Conservation (phyloP, 768 basidiomycete genomes). For the Paxillus involutus region DNA sequence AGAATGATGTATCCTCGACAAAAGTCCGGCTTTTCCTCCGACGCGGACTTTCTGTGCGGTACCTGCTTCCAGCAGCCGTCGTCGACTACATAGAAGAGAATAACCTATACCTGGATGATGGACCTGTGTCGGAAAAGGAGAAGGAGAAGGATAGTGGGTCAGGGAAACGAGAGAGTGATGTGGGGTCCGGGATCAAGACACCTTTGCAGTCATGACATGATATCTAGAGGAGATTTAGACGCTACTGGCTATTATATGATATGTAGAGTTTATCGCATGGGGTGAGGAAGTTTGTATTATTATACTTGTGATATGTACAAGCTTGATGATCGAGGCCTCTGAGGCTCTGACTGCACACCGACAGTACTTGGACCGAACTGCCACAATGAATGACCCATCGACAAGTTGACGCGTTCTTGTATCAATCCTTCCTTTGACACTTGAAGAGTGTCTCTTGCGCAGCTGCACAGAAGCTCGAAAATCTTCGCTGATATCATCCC, state of each 20-base stretch:
- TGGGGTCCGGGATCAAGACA: slow-evolving; percentile 7
- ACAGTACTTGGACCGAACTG: too few species aligned
- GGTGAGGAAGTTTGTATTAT: too few species aligned
- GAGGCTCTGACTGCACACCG: too few species aligned
- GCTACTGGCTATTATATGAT: slow-evolving; percentile 3
- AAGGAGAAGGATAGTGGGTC: slow-evolving; percentile 35
- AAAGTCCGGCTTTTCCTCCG: slow-evolving; percentile 84
- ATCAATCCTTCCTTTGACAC: too few species aligned
- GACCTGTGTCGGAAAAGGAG: slow-evolving; percentile 32
- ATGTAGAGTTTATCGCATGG: neutral
- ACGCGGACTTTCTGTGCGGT: slow-evolving; percentile 80
- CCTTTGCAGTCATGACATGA: slow-evolving; percentile 6
- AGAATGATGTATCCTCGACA: slow-evolving; percentile 96
- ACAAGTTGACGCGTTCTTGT: too few species aligned
- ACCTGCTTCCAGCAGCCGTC: slow-evolving; percentile 87
- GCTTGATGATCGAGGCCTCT: too few species aligned
- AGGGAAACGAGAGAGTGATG: slow-evolving; percentile 30
- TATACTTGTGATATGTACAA: too few species aligned
- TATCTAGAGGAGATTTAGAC: neutral
- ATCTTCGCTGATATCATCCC: too few species aligned
- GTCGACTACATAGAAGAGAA: slow-evolving; percentile 93
- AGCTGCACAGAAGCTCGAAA: too few species aligned
- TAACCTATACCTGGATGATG: slow-evolving; percentile 72
- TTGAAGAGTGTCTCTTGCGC: too few species aligned
- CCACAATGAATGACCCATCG: too few species aligned